These are phyloP conservation scores for Astragalus glycyphyllos DNA, from an alignment of 306 rosid species.

Conservation along the genomic window DNA sequence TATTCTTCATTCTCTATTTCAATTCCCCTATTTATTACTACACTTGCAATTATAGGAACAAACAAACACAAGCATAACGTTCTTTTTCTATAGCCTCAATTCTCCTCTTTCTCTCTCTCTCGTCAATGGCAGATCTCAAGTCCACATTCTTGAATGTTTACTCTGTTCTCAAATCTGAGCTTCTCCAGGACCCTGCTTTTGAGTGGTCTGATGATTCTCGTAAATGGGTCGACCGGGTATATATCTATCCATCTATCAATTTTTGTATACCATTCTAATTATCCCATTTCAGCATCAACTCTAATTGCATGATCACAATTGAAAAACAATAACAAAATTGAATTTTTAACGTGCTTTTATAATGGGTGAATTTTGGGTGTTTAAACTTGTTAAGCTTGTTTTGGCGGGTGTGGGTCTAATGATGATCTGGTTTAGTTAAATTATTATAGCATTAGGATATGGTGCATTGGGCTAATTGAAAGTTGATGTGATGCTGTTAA, in stretches of 20 bases:
- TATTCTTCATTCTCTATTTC: neutral
- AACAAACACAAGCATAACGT: neutral
- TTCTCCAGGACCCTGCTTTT: conserved; percentile 75
- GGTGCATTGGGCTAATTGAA: neutral
- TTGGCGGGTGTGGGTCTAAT: neutral
- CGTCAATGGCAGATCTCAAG: conserved; percentile 77
- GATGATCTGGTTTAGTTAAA: neutral
- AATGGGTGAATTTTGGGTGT: neutral
- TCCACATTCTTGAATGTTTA: conserved; percentile 74
- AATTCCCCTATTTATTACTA: neutral
- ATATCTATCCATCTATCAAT: neutral
- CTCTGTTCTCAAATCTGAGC: conserved; percentile 72
- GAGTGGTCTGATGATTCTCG: conserved; percentile 71
- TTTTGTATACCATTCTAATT: neutral
- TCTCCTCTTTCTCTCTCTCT: neutral
- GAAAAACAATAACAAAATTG: neutral
- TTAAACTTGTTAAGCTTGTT: neutral
- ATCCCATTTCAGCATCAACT: neutral
- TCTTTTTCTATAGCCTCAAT: neutral
- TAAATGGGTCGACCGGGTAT: conserved; percentile 75
- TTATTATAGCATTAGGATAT: neutral
- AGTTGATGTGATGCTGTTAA: neutral
- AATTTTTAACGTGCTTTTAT: neutral
- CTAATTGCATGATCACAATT: neutral
- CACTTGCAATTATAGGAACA: neutral